Evolutionary conservation across 2,329 filamentous ascomycete genomes (phyloP).

Genomic region (Colletotrichum theobromicola): DNA sequence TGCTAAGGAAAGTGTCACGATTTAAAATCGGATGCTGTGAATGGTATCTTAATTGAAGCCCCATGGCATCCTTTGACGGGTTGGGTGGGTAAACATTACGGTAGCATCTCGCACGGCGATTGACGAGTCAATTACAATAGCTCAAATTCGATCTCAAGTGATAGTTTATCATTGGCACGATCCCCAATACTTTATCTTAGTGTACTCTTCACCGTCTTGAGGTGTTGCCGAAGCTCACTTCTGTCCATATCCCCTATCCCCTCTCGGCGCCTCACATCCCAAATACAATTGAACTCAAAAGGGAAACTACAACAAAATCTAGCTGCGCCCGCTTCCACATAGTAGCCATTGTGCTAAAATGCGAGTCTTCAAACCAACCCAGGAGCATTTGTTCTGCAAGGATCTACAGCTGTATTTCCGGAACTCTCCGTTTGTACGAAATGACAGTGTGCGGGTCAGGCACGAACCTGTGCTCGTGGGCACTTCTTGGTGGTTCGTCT

Average conservation of each 20-base stretch:
- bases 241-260: neutral
- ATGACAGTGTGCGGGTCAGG: neutral
- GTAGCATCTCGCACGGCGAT: fast-evolving
- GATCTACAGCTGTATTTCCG: neutral
- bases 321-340: neutral
- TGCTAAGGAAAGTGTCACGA: neutral
- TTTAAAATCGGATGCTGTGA: neutral
- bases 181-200: neutral
- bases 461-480: neutral
- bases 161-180: neutral
- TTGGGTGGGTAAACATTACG: neutral
- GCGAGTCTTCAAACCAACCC: neutral
- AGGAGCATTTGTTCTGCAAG: neutral
- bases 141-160: neutral
- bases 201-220: neutral
- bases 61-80: fast-evolving
- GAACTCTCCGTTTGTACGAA: neutral
- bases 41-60: neutral
- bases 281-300: neutral
- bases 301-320: neutral
- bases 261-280: neutral
- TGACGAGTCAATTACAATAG: no score
- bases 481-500: neutral
- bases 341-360: neutral
- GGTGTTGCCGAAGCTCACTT: neutral